Conservation (phyloP, 257 asterid species). For the Solanum stenotomum region DNA sequence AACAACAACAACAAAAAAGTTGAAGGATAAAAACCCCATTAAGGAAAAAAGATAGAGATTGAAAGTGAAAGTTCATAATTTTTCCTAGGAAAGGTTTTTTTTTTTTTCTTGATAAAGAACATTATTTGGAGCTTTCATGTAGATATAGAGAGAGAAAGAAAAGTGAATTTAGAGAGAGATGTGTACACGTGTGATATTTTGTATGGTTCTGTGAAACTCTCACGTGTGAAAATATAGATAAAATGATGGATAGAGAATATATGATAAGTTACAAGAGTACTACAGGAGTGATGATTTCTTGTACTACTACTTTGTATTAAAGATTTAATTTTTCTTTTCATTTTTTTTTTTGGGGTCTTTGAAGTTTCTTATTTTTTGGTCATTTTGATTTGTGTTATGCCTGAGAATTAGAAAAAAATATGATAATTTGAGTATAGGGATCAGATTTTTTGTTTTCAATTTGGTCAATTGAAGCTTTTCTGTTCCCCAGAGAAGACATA, state of each 20-base stretch:
- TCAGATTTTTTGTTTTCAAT: conserved; percentile 30
- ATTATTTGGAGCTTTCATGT: conserved; percentile 26
- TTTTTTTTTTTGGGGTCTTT: neutral
- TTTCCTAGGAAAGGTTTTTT: conserved; percentile 15
- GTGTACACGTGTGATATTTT: conserved; percentile 5
- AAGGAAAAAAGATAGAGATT: conserved; percentile 4
- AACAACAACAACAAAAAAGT: conserved; percentile 20
- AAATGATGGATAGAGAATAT: conserved; percentile 32
- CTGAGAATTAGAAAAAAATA: neutral
- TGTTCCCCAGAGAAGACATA: conserved; percentile 37
- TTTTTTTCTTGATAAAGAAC: conserved; percentile 9
- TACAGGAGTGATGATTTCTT: conserved; percentile 35
- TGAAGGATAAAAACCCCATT: conserved; percentile 7
- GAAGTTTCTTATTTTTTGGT: neutral
- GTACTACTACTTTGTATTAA: conserved; percentile 35
- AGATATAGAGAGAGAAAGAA: conserved; percentile 22
- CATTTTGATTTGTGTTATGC: neutral
- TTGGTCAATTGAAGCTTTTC: conserved; percentile 33
- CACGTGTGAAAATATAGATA: conserved; percentile 66
- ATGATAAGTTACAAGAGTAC: conserved; percentile 32
- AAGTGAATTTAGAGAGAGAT: conserved; percentile 2
- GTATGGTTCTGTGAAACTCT: conserved; percentile 20
- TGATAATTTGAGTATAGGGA: conserved; percentile 36
- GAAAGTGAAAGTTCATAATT: conserved; percentile 19
- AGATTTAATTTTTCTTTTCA: conserved; percentile 11